A percentile compares a stretch with the other conserved stretches of the same genome.
Conservation (phyloP, 192 early-diverging fungal genomes). For the Chytriomyces sp. region DNA sequence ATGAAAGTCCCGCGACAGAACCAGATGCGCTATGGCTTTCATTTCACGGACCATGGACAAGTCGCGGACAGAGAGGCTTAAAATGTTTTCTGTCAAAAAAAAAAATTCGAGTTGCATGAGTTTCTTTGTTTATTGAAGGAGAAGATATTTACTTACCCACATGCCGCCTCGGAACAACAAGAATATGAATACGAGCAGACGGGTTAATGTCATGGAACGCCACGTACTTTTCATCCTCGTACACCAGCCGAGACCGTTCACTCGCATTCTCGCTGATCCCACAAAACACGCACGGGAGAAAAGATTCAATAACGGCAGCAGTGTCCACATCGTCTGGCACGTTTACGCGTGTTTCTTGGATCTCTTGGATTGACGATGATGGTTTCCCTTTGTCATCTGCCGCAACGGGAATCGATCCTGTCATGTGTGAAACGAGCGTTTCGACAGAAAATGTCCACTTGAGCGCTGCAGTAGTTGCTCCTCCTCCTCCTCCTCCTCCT, state of each 20-base stretch:
- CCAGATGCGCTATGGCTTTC: constrained; percentile 15
- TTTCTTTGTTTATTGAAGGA: not conserved
- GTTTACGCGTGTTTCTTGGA: not conserved
- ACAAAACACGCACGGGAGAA: constrained; percentile 32
- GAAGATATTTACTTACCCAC: not conserved
- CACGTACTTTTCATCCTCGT: constrained; percentile 44
- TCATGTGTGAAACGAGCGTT: not conserved
- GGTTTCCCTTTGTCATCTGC: not conserved
- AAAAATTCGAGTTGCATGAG: not conserved
- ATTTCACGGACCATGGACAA: constrained; percentile 23
- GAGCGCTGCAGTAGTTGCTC: not conserved
- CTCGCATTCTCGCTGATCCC: constrained; percentile 16
- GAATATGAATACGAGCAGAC: constrained; percentile 39
- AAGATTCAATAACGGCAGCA: not conserved
- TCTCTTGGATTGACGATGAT: not conserved
- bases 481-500: not conserved
- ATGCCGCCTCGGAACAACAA: constrained; percentile 47
- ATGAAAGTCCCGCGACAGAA: constrained; percentile 14
- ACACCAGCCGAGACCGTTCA: constrained; percentile 13
- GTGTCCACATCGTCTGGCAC: not conserved
- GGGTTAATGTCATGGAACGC: constrained; percentile 53
- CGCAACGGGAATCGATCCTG: not conserved
- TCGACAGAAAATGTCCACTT: not conserved
- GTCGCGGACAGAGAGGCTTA: constrained; percentile 12
- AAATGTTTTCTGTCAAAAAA: constrained; percentile 1